phyloP scores from a whole-genome alignment of 108 stramenopile genomes.

The Fragilaria crotonensis region DNA sequence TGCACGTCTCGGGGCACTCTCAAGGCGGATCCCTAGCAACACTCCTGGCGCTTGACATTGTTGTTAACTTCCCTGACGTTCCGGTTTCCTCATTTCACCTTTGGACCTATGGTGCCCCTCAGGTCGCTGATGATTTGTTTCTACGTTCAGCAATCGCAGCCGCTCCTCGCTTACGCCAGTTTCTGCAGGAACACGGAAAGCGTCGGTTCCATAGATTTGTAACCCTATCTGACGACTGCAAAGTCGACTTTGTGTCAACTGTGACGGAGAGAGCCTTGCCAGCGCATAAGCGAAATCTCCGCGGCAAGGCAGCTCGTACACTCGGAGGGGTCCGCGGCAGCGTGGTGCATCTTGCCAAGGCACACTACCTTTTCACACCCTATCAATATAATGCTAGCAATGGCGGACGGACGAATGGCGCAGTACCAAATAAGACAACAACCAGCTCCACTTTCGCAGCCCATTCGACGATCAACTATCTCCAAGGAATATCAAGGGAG shows the following conservation, averaged over 20 bases:
- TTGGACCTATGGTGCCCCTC: slow-evolving; percentile 55
- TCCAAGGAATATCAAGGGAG: slow-evolving; percentile 26
- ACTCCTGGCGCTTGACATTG: slow-evolving; percentile 30
- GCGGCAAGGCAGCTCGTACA: slow-evolving; percentile 13
- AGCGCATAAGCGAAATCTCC: slow-evolving; percentile 10
- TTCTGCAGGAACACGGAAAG: slow-evolving; percentile 13
- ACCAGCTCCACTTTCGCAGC: slow-evolving; percentile 22
- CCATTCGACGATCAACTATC: slow-evolving; percentile 20
- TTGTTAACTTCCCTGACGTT: slow-evolving; percentile 21
- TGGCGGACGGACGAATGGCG: background rate
- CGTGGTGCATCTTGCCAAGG: slow-evolving; percentile 15
- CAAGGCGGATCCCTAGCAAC: slow-evolving; percentile 34
- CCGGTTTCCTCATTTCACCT: slow-evolving; percentile 11
- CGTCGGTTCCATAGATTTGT: slow-evolving; percentile 20
- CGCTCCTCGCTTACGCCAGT: slow-evolving; percentile 17
- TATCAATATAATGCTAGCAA: background rate
- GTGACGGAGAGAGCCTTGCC: slow-evolving; percentile 13
- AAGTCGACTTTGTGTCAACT: slow-evolving; percentile 18
- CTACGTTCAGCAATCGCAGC: slow-evolving; percentile 14
- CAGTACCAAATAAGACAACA: background rate
- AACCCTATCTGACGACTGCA: slow-evolving; percentile 22
- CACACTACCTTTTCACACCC: slow-evolving; percentile 23
- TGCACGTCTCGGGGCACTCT: slow-evolving; percentile 43
- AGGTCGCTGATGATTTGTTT: slow-evolving; percentile 35
- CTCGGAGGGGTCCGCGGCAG: slow-evolving; percentile 21